Percentiles rank a stretch among this genome's conserved stretches.
Conservation (phyloP, 2,329 filamentous ascomycete genomes). For the Pseudopithomyces maydicus region DNA sequence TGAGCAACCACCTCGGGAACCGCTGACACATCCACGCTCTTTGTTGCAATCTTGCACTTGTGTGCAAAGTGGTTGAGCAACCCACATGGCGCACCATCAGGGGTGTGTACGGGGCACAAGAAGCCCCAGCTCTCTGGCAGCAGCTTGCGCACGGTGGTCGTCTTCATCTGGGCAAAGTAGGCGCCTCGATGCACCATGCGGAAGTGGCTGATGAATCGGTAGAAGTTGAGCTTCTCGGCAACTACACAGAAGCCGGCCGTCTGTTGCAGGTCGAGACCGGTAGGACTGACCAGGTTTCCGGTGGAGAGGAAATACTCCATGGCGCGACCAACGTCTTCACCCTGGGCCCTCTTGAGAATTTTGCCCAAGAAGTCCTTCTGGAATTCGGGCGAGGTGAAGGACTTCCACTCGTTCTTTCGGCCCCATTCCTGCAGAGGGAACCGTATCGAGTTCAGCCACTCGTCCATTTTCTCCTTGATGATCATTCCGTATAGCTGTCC, state of each 20-base stretch:
- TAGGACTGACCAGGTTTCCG: conserved; percentile 88
- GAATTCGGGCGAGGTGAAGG: conserved; percentile 79
- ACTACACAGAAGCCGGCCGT: conserved; percentile 94
- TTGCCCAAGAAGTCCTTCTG: conserved; percentile 75
- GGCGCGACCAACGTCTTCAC: conserved; percentile 84
- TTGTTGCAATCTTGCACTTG: conserved; percentile 88
- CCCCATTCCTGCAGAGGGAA: conserved; percentile 60
- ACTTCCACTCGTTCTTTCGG: conserved; percentile 55
- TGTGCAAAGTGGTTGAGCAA: conserved; percentile 93
- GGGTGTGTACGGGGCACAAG: conserved; percentile 95
- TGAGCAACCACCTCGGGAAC: conserved; percentile 76
- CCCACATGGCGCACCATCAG: conserved; percentile 93
- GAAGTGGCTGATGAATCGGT: conserved; percentile 98
- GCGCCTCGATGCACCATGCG: conserved; percentile 98
- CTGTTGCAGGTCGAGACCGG: conserved; percentile 92
- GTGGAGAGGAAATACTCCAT: conserved; percentile 97
- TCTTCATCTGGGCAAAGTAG: conserved; percentile 98
- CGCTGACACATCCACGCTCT: conserved; percentile 72
- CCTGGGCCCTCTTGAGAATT: conserved; percentile 75
- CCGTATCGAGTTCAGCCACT: conserved; percentile 75
- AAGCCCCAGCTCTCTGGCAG: conserved; percentile 98
- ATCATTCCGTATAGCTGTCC: conserved; percentile 96
- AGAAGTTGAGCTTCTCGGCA: conserved; percentile 98
- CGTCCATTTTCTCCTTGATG: conserved; percentile 90
- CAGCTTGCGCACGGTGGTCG: conserved; percentile 93